Percentiles rank a stretch among this genome's conserved stretches.
Evolutionary conservation across 805 yeast genomes (phyloP).

Genomic region (Candida schatavii): DNA sequence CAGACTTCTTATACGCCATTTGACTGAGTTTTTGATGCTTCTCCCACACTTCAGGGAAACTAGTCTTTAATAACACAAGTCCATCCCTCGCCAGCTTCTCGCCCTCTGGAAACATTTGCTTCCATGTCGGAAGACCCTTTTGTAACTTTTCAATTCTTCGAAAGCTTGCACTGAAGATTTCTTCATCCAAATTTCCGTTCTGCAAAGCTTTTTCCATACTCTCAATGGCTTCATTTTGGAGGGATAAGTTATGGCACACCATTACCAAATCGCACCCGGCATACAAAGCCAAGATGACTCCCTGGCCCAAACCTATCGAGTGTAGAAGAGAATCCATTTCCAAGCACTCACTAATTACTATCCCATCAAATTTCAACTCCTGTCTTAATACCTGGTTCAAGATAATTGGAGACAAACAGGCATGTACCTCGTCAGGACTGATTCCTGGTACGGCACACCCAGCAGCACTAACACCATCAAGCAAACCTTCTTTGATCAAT

Average conservation of each 20-base stretch:
- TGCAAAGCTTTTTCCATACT: conserved; percentile 35
- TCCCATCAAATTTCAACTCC: conserved; percentile 53
- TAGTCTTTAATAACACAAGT: conserved; percentile 22
- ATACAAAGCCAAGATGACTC: conserved; percentile 56
- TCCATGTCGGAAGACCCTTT: conserved; percentile 43
- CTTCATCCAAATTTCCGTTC: conserved; percentile 44
- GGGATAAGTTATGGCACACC: conserved; percentile 54
- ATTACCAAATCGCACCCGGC: conserved; percentile 65
- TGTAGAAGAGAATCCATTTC: conserved; percentile 63
- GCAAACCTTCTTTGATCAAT: conserved; percentile 39
- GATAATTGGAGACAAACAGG: conserved; percentile 55
- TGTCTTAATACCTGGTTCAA: conserved; percentile 49
- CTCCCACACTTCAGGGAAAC: conserved; percentile 32
- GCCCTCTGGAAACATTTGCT: conserved; percentile 37
- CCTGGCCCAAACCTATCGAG: conserved; percentile 66
- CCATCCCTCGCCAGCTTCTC: conserved; percentile 22
- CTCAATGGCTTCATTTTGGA: conserved; percentile 56
- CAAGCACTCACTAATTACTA: conserved; percentile 57
- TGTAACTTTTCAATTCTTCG: conserved; percentile 45
- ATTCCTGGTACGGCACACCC: conserved; percentile 65
- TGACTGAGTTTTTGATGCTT: conserved; percentile 44
- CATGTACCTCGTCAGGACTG: conserved; percentile 59
- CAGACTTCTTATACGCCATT: conserved; percentile 47
- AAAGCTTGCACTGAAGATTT: conserved; percentile 37
- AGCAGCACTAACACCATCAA: conserved; percentile 59